Evolutionary conservation across 352 stramenopile genomes (phyloP).

Genomic region (Thalassiosira mediterranea): DNA sequence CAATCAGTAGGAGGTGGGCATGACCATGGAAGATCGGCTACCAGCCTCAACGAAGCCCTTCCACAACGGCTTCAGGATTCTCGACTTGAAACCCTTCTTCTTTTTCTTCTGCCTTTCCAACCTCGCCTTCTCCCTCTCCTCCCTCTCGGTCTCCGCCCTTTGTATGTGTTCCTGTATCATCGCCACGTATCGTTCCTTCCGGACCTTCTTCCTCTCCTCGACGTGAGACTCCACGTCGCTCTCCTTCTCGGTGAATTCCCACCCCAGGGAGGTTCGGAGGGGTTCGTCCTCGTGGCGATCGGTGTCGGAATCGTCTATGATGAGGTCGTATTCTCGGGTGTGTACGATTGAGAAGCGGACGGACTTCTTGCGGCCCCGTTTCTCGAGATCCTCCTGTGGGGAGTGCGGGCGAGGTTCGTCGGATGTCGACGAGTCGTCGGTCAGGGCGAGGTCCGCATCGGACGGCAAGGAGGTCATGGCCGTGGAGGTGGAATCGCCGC

Average conservation of each 20-base stretch:
- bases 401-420: background rate
- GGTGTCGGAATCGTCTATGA: background rate
- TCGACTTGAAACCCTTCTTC: slow-evolving; percentile 34
- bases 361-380: background rate
- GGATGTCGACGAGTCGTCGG: background rate
- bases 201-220: background rate
- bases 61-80: slow-evolving; percentile 15
- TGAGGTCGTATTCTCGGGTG: slow-evolving; percentile 12
- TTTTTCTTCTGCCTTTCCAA: slow-evolving; percentile 21
- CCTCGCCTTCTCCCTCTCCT: slow-evolving; percentile 21
- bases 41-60: slow-evolving; percentile 22
- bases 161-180: slow-evolving; percentile 27
- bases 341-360: slow-evolving; percentile 22
- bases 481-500: too few species aligned
- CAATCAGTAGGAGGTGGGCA: too few species aligned
- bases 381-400: background rate
- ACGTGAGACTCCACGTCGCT: slow-evolving; percentile 28
- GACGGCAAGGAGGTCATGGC: too few species aligned
- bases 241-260: slow-evolving; percentile 13
- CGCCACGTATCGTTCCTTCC: slow-evolving; percentile 9
- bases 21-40: slow-evolving; percentile 18
- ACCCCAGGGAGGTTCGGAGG: slow-evolving; percentile 7
- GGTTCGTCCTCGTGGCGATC: background rate
- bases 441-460: too few species aligned
- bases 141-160: slow-evolving; percentile 1